A percentile compares a stretch with the other conserved stretches of the same genome.
These are phyloP conservation scores for Colletotrichum endophyticum DNA, from an alignment of 2,329 filamentous ascomycete species.

Conservation along the genomic window DNA sequence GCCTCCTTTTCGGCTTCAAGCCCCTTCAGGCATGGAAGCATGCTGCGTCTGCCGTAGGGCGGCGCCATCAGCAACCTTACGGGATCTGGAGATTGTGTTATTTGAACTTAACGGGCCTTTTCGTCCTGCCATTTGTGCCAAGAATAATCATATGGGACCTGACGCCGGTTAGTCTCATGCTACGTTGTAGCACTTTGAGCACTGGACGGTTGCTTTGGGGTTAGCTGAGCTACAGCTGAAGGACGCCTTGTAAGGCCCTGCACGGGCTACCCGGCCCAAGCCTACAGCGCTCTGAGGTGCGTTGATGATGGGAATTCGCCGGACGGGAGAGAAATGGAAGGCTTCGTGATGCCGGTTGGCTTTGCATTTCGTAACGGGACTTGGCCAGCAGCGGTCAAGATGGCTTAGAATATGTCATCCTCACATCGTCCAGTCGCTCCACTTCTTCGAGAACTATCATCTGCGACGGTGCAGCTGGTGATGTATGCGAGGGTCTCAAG, in stretches of 20 bases:
- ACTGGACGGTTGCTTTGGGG: background rate
- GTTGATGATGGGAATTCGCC: background rate
- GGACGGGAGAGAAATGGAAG: background rate
- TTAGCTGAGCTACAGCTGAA: conserved; percentile 5
- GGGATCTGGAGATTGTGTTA: background rate
- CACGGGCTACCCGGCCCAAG: background rate
- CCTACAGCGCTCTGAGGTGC: background rate
- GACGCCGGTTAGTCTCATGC: background rate
- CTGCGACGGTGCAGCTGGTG: background rate
- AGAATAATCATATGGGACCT: background rate
- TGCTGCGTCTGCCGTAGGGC: background rate
- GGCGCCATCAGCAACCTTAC: background rate
- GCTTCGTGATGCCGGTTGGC: background rate
- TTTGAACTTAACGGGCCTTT: background rate
- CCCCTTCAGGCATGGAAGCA: background rate
- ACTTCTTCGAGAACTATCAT: background rate
- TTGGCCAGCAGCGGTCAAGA: background rate
- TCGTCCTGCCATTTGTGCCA: background rate
- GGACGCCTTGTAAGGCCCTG: background rate
- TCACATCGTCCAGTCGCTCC: background rate
- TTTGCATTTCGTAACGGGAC: background rate
- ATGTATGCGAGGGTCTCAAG: background rate
- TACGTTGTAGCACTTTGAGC: conserved; percentile 13
- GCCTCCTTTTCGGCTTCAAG: background rate
- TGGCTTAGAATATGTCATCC: background rate